A percentile compares a stretch with the other conserved stretches of the same genome.
These are phyloP conservation scores for Bonia amplexicaulis DNA, from an alignment of 176 grass and related monocot genomes.

Conservation along the genomic window DNA sequence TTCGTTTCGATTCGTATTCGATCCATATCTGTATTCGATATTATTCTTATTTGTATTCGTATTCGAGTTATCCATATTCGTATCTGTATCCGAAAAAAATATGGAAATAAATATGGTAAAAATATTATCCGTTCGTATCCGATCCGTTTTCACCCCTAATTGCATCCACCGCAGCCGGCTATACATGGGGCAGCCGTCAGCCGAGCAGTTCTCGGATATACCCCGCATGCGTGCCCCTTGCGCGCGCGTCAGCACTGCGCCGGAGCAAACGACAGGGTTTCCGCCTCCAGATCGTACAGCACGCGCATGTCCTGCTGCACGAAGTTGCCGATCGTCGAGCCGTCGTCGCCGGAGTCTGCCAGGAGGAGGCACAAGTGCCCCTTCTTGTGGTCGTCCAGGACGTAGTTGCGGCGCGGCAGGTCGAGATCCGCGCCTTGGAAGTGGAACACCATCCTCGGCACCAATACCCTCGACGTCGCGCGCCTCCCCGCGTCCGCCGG, in stretches of 20 bases:
- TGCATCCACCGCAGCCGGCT: too few relatives aligned
- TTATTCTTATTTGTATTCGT: too few relatives aligned
- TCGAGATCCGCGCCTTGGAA: slow-evolving; percentile 57
- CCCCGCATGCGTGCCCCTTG: background rate
- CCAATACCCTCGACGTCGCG: slow-evolving; percentile 12
- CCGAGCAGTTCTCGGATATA: too few relatives aligned
- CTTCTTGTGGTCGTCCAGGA: slow-evolving; percentile 22
- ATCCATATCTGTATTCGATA: too few relatives aligned
- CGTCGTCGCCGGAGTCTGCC: slow-evolving; percentile 14
- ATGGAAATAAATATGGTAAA: too few relatives aligned
- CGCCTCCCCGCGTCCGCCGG: background rate
- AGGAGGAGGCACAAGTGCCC: slow-evolving; percentile 49
- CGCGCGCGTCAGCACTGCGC: slow-evolving; percentile 20
- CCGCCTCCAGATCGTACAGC: slow-evolving; percentile 41
- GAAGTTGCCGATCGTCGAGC: slow-evolving; percentile 32
- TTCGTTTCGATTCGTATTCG: too few relatives aligned
- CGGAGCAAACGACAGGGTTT: slow-evolving; percentile 46
- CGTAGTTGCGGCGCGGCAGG: slow-evolving; percentile 51
- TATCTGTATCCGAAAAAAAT: too few relatives aligned
- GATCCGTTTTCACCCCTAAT: too few relatives aligned
- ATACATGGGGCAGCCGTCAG: too few relatives aligned
- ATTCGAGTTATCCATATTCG: too few relatives aligned
- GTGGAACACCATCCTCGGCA: slow-evolving; percentile 63
- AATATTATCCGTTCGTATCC: too few relatives aligned
- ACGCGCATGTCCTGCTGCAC: slow-evolving; percentile 44